Evolutionary conservation across 805 yeast species (phyloP), one percentile per base, ranked within the genome.

Genomic region (Kluyveromyces nonfermentans): DNA sequence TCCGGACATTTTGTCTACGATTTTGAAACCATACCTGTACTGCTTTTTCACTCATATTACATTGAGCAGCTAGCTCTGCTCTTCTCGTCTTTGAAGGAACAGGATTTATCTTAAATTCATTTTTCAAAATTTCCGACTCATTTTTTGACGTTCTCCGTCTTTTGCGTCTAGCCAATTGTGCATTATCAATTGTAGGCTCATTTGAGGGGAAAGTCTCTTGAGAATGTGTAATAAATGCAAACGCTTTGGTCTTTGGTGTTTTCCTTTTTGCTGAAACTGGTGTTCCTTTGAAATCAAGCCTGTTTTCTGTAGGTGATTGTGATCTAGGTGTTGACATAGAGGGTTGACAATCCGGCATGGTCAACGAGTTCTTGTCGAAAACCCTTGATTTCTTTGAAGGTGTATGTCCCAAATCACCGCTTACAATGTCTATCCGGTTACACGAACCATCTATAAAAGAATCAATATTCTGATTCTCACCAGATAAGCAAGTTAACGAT

Each of bases 1-100:
- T 77, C 56, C 88, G 75, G 50, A 82, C 65, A 32, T 89, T 74
- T 65, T 90, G 97, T 63, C 98, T 77, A 63, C 80, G 85, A 65
- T 93, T 93, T 67, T 93, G 98, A 68, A 93, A 93, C 98, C 98
- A 93, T 50, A 90, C 87, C 68, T 93, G 98, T 31, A 93, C 95
- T 1, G 97, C 96, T 63, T 89, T 87, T 63, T 89, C 97, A n/a
- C 90, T 78, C 97, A 93, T 93, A 52, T 80, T 80, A 34, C 93
- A 94, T 50, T 71, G 76, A 25, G 68, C 63, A 4, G 97, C 96
- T 51, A 93, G 85, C 50, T 81, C 84, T 36, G 77, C 71, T 53
- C 97, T 77, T 57, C 82, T 73, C 37, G 73, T 66, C 60, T 81
- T 82, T 59, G 83, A 82, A 37, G 98, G 98, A 40, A 95, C 86